Base-by-base conservation (phyloP, 345 rosid genomes). In the Populus deltoides region DNA sequence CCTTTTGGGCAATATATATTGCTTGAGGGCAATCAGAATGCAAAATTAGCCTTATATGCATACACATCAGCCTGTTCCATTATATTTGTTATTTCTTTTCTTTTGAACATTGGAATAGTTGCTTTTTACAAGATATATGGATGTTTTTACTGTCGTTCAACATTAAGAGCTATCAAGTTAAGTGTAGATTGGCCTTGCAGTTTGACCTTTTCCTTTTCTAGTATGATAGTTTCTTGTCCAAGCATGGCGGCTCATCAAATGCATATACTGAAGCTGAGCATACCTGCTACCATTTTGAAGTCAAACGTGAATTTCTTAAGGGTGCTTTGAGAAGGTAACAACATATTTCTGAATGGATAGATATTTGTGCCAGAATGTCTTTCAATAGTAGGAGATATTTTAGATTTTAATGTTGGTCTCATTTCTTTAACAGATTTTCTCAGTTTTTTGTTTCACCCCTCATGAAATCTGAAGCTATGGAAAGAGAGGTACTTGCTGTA, bases 211-310 rank as follows among this genome's bases (percentile, higher is more conserved):
- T 79, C 81, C 80, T 83, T 83, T 89, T 90, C 86, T 86, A 96
- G 99, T 96, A 93, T 86, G 99, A 92, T 88, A 93, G 97, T 90
- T 96, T 91, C 84, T 87, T 96, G 90, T 93, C 99, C 85, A 91
- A 92, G 89, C 99, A 96, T 36, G 99, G 99, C 72, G 99, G 99
- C 74, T 91, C 97, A 71, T 92, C 99, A 73, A 96, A 96, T 83
- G 98, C 99, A 15, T 96, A 93, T 86, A 96, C 99, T 0, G 98
- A 96, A 79, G 84, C 90, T 75, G 99, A 96, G 86, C 93, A 90
- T 81, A 92, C 98, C 51, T 96, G 99, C 88, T 96, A 93, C 83
- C 97, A 96, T 88, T 96, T 96, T 82, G 99, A 96, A 88, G 95
- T 96, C 70, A 94, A 93, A 80, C 89, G 76, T 68, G 98, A 96